A percentile compares a stretch with the other conserved stretches of the same genome.
Evolutionary conservation across 257 asterid species (phyloP).

Genomic region (Scutellaria minor): DNA sequence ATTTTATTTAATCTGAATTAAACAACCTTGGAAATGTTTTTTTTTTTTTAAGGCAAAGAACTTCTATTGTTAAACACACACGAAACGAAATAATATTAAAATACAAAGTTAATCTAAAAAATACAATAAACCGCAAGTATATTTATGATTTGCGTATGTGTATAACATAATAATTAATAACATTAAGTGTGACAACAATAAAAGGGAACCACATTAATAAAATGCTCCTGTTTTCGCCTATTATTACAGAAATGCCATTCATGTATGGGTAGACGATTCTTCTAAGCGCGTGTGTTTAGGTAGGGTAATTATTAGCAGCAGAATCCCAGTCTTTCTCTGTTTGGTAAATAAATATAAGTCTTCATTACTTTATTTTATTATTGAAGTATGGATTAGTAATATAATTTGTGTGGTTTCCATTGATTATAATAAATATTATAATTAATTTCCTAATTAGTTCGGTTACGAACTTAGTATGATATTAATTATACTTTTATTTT

Average conservation of each 20-base stretch:
- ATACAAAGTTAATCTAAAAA: too few relatives aligned
- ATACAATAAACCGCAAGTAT: too few relatives aligned
- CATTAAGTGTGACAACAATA: too few relatives aligned
- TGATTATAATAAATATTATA: constrained; percentile 8
- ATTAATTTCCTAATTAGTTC: neutral
- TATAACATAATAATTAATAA: too few relatives aligned
- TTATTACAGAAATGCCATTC: constrained; percentile 31
- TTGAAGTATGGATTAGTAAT: neutral
- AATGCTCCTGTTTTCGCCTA: neutral
- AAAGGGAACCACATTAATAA: too few relatives aligned
- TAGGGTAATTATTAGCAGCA: constrained; percentile 25
- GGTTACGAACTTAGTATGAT: neutral
- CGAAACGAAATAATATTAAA: too few relatives aligned
- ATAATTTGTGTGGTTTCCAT: neutral
- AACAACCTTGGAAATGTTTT: too few relatives aligned
- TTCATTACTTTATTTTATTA: constrained; percentile 1
- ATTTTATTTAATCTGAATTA: too few relatives aligned
- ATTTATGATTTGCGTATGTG: too few relatives aligned
- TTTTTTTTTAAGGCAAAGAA: too few relatives aligned
- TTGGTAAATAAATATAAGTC: constrained; percentile 30
- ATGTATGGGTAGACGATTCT: constrained; percentile 26
- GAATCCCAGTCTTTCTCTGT: constrained; percentile 25
- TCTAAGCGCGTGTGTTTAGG: neutral
- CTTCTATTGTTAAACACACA: too few relatives aligned
- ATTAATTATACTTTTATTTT: neutral